phyloP scores from a whole-genome alignment of 225 moss, liverwort and hornwort genomes.

The Takakia lepidozioides region DNA sequence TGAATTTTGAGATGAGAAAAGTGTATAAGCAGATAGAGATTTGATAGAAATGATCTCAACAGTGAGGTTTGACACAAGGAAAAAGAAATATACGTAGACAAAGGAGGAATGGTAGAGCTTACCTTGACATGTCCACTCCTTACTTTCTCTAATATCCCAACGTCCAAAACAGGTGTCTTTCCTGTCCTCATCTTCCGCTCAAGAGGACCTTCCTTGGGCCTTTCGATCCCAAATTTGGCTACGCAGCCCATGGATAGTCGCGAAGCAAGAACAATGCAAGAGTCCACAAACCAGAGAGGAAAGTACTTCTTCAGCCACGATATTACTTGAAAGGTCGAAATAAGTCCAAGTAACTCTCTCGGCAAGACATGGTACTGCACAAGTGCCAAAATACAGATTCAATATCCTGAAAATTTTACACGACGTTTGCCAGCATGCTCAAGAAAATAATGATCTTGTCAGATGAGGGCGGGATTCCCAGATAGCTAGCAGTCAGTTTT shows the following conservation, averaged over 20 bases:
- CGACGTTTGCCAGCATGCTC: too few species aligned
- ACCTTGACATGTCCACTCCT: slow-evolving; percentile 27
- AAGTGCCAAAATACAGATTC: too few species aligned
- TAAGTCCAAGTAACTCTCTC: slow-evolving; percentile 17
- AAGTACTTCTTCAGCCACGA: slow-evolving; percentile 2
- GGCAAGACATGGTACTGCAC: slow-evolving; percentile 27
- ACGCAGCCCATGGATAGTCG: slow-evolving; percentile 14
- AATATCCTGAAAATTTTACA: too few species aligned
- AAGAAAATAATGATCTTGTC: too few species aligned
- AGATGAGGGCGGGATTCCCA: too few species aligned
- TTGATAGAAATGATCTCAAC: too few species aligned
- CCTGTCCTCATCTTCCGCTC: slow-evolving; percentile 12
- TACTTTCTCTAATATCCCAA: slow-evolving; percentile 15
- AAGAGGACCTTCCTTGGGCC: slow-evolving; percentile 17
- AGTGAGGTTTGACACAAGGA: too few species aligned
- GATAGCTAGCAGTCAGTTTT: too few species aligned
- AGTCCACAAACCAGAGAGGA: slow-evolving; percentile 14
- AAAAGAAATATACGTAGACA: too few species aligned
- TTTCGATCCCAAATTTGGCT: slow-evolving; percentile 4
- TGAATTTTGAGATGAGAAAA: too few species aligned
- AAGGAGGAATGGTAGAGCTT: too few species aligned
- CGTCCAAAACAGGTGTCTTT: slow-evolving; percentile 21
- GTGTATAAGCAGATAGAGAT: too few species aligned
- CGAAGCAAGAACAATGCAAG: slow-evolving; percentile 2
- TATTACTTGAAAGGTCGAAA: slow-evolving; percentile 7